Conservation (phyloP, 1,284 basidiomycete species). For the Ganoderma resinaceum region DNA sequence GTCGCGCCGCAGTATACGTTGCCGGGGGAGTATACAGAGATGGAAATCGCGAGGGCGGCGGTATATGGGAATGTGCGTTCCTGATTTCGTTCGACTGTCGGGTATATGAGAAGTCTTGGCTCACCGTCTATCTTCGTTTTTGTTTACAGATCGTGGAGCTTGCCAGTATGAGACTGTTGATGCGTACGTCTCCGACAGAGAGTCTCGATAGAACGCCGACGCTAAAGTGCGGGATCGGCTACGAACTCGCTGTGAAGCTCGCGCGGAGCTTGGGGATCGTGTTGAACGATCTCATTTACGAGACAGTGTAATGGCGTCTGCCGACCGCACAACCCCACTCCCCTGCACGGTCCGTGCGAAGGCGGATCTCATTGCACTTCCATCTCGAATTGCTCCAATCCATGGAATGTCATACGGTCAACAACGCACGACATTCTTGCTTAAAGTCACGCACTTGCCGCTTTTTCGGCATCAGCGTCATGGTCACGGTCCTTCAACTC, state of each 20-base stretch:
- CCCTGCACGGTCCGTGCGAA: not conserved
- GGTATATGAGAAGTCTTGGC: not conserved
- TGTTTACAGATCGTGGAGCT: slow-evolving; percentile 73
- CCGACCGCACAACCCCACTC: not conserved
- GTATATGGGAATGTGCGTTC: slow-evolving; percentile 58
- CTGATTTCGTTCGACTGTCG: not conserved
- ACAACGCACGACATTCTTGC: not conserved
- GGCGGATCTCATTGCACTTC: not conserved
- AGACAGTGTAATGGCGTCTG: slow-evolving; percentile 40
- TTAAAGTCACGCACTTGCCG: not conserved
- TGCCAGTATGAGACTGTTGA: slow-evolving; percentile 69
- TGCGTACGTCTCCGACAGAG: slow-evolving; percentile 71
- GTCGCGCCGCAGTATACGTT: slow-evolving; percentile 55
- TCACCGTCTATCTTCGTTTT: slow-evolving; percentile 3
- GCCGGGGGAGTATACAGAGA: slow-evolving; percentile 71
- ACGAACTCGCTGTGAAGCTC: slow-evolving; percentile 65
- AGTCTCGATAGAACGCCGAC: slow-evolving; percentile 72
- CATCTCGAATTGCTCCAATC: not conserved
- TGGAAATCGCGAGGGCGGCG: slow-evolving; percentile 68
- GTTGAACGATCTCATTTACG: slow-evolving; percentile 79
- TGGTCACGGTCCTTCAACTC: slow-evolving; percentile 40
- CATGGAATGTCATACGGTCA: not conserved
- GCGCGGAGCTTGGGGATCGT: slow-evolving; percentile 71
- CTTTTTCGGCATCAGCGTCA: slow-evolving; percentile 35
- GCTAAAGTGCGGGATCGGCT: slow-evolving; percentile 80